Evolutionary conservation across 1,139 yeast species (phyloP).

Genomic region (Scheffersomyces quercinus): DNA sequence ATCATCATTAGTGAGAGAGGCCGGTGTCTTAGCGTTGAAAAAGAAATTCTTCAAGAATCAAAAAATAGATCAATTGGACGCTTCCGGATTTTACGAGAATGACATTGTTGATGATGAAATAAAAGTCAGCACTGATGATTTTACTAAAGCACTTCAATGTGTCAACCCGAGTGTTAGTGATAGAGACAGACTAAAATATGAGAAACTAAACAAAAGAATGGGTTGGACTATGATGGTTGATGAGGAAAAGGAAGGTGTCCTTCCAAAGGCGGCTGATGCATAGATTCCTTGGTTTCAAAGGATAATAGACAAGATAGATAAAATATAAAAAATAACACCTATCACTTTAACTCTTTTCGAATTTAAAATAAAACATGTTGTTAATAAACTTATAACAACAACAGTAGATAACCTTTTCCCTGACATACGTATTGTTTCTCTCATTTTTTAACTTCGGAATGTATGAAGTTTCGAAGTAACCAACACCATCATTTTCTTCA

Average conservation of each 20-base stretch:
- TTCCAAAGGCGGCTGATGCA: too few relatives aligned
- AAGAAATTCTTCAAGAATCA: slow-evolving; percentile 58
- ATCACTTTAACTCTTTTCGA: too few relatives aligned
- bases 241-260: slow-evolving; percentile 3
- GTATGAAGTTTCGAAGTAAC: too few relatives aligned
- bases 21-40: slow-evolving; percentile 86
- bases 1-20: slow-evolving; percentile 88
- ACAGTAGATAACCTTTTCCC: too few relatives aligned
- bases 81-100: slow-evolving; percentile 40
- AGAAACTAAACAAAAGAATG: slow-evolving; percentile 57
- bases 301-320: too few relatives aligned
- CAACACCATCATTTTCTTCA: too few relatives aligned
- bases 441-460: too few relatives aligned
- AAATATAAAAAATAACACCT: too few relatives aligned
- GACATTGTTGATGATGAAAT: slow-evolving; percentile 36
- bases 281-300: too few relatives aligned
- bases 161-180: slow-evolving; percentile 93
- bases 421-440: too few relatives aligned
- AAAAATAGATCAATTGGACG: slow-evolving; percentile 50
- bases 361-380: too few relatives aligned
- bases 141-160: slow-evolving; percentile 65
- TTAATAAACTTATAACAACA: too few relatives aligned
- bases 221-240: slow-evolving; percentile 50
- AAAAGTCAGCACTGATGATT: slow-evolving; percentile 64
- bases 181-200: slow-evolving; percentile 77